A percentile compares a stretch with the other conserved stretches of the same genome.
Evolutionary conservation across 441 rosid genomes (phyloP).

Genomic region (Brassica hybrid): DNA sequence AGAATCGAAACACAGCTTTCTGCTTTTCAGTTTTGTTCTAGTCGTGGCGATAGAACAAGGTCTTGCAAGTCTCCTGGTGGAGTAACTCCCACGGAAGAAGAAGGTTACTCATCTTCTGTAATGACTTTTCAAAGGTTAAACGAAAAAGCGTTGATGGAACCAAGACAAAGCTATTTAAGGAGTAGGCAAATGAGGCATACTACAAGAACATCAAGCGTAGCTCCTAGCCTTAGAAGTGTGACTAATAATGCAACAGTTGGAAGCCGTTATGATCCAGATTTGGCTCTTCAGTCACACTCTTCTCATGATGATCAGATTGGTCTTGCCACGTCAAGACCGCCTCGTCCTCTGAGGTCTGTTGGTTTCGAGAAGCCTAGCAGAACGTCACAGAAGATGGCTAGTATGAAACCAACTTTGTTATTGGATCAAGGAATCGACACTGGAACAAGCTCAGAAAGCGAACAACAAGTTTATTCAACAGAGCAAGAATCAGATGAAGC

Average conservation of each 20-base stretch:
- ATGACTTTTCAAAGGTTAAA: constrained; percentile 1
- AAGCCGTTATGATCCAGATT: constrained; percentile 20
- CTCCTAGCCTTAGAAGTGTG: constrained; percentile 17
- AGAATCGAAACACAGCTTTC: constrained; percentile 50
- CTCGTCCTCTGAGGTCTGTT: constrained; percentile 25
- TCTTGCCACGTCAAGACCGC: constrained; percentile 29
- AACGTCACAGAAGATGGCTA: constrained; percentile 22
- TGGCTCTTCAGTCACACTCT: too few relatives aligned
- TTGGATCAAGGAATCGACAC: constrained; percentile 39
- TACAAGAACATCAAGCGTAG: neutral
- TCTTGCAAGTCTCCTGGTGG: constrained; percentile 10
- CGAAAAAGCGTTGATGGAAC: constrained; percentile 16
- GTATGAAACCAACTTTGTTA: constrained; percentile 42
- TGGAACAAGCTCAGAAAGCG: constrained; percentile 24
- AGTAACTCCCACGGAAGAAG: too few relatives aligned
- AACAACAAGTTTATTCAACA: constrained; percentile 1
- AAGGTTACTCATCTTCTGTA: neutral
- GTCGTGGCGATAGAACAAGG: constrained; percentile 17
- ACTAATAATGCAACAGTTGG: neutral
- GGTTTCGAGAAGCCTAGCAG: constrained; percentile 24
- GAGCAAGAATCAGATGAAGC: constrained; percentile 44
- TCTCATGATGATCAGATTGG: constrained; percentile 23
- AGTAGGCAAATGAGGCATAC: constrained; percentile 24
- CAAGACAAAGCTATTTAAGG: constrained; percentile 12
- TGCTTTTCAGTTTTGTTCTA: constrained; percentile 45